Base-by-base conservation (phyloP, 2,329 filamentous ascomycete genomes). In the Penicillium sp. region DNA sequence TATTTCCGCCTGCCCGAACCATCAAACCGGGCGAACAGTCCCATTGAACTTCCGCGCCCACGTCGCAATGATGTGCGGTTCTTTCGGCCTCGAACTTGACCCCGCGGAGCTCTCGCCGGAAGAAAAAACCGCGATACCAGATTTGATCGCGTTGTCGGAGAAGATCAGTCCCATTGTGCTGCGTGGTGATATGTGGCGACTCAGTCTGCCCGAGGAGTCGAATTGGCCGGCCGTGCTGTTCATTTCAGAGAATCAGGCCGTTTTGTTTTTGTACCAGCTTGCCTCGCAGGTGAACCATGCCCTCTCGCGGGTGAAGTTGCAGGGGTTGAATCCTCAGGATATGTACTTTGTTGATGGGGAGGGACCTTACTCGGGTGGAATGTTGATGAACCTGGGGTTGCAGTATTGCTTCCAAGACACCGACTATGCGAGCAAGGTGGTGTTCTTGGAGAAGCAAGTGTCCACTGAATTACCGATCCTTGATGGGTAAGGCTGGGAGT, bases 31-130 rank as follows among this genome's bases (percentile, higher is more conserved):
- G 0, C 84, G 86, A 22, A 83, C 79, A 1, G 83, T 83, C 1
- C 82, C 86, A 0, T 78, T 89, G 14, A 71, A 72, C 1, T 88
- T 89, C 76, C 84, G 87, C 37, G 85, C 83, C 0, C 86, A 88
- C 56, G 86, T 89, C 0, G 87, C 87, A 5, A 85, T 88, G 78
- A 88, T 88, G 86, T 87, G 87, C 57, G 86, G 86, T 2, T 87
- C 84, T 0, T 89, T 89, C 63, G 87, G 87, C 0, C 80, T 89
- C 10, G 86, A 89, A 68, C 79, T 89, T 10, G 80, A 88, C 67
- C 87, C 86, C 0, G 74, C 74, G 0, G 77, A 82, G 7, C 79
- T 87, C 5, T 72, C 73, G 0, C 76, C 76, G 0, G 81, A 82
- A 14, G 86, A 89, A 17, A 77, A 75, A 50, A 78, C 75, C 0